Evolutionary conservation across 2,329 filamentous ascomycete species (phyloP).

Genomic region (Calonectria pseudoreteaudii): DNA sequence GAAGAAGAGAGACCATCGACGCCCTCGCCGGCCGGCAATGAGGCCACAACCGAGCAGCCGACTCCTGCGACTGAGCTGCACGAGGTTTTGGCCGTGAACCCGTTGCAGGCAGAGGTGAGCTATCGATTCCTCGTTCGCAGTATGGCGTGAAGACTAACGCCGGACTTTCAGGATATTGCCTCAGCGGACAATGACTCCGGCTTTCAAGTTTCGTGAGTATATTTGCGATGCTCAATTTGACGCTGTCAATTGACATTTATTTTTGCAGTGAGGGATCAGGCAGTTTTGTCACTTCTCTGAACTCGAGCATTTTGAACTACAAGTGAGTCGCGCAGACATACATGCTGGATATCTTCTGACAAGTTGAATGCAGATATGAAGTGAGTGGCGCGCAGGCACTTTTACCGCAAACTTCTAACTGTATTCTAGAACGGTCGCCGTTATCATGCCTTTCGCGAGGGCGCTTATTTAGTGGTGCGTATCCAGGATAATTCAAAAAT

Average conservation of each 20-base stretch:
- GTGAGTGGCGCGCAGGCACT: not conserved
- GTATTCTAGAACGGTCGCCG: slow-evolving; percentile 18
- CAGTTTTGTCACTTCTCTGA: slow-evolving; percentile 5
- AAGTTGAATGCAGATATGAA: slow-evolving; percentile 8
- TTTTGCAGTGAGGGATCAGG: slow-evolving; percentile 4
- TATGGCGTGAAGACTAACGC: not conserved
- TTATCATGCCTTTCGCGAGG: slow-evolving; percentile 22
- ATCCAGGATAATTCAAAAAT: not conserved
- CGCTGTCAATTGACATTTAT: not conserved
- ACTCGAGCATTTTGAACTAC: slow-evolving; percentile 18
- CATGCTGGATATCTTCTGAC: not conserved
- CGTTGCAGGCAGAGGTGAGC: slow-evolving; percentile 16
- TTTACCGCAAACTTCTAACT: not conserved
- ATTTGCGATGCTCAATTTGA: not conserved
- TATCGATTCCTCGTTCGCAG: not conserved
- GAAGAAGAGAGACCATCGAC: slow-evolving; percentile 5
- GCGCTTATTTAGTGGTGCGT: slow-evolving; percentile 23
- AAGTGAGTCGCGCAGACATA: not conserved
- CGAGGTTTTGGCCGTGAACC: not conserved
- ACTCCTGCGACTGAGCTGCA: slow-evolving; percentile 3
- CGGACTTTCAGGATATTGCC: not conserved
- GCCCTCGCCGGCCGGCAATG: not conserved
- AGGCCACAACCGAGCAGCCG: not conserved
- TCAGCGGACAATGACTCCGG: slow-evolving; percentile 2
- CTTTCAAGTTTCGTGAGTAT: slow-evolving; percentile 4